phyloP scores from a whole-genome alignment of 306 rosid species.

The Cercis canadensis region DNA sequence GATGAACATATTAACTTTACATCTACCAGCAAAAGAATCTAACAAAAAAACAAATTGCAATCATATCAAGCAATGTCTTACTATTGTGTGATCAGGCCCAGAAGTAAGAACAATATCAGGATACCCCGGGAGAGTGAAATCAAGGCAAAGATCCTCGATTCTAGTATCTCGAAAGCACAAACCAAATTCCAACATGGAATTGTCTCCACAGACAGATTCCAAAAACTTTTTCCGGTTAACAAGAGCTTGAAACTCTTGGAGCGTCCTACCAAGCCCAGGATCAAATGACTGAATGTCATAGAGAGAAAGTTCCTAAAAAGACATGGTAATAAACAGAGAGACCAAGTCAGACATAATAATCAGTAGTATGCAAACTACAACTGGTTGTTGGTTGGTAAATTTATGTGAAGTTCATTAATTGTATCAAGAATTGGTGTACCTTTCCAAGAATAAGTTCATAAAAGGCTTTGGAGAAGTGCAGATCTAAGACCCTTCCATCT shows the following conservation, averaged over 20 bases:
- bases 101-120: slow-evolving; percentile 76
- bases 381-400: slow-evolving; percentile 30
- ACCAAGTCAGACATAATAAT: slow-evolving; percentile 27
- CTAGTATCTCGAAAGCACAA: slow-evolving; percentile 58
- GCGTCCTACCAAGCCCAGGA: slow-evolving; percentile 79
- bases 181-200: slow-evolving; percentile 43
- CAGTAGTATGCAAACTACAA: slow-evolving; percentile 19
- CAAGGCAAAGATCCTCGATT: slow-evolving; percentile 95
- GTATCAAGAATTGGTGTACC: slow-evolving; percentile 54
- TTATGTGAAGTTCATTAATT: slow-evolving; percentile 26
- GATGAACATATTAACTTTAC: slow-evolving; percentile 24
- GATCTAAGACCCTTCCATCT: slow-evolving; percentile 95
- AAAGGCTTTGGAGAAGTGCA: slow-evolving; percentile 87
- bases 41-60: slow-evolving; percentile 28
- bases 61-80: slow-evolving; percentile 41
- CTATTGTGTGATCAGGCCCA: slow-evolving; percentile 58
- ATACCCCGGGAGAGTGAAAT: slow-evolving; percentile 95
- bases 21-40: slow-evolving; percentile 23
- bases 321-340: slow-evolving; percentile 25
- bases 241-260: slow-evolving; percentile 88
- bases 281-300: slow-evolving; percentile 86
- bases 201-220: slow-evolving; percentile 55
- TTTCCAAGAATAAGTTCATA: slow-evolving; percentile 88
- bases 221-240: slow-evolving; percentile 52
- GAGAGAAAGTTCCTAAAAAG: slow-evolving; percentile 70